These are phyloP conservation scores for Yamadazyma sp. DNA, from an alignment of 805 yeast genomes.

Conservation along the genomic window DNA sequence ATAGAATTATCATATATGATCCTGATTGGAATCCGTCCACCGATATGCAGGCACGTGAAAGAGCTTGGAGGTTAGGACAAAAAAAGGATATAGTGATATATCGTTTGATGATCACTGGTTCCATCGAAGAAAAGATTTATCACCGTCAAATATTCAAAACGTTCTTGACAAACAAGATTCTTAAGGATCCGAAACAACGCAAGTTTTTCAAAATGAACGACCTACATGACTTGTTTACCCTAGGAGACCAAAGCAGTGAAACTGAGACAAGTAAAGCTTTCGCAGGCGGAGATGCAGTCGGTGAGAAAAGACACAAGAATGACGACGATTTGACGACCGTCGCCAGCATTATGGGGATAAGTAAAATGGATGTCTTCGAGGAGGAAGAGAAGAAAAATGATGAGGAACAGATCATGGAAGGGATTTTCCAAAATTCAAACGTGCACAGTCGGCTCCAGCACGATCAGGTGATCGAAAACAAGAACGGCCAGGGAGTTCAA, in stretches of 20 bases:
- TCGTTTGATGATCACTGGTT: conserved; percentile 88
- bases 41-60: conserved; percentile 92
- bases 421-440: conserved; percentile 61
- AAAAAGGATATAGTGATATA: conserved; percentile 89
- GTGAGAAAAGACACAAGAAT: conserved; percentile 46
- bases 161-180: conserved; percentile 84
- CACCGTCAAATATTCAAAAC: conserved; percentile 97
- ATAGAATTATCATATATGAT: conserved; percentile 88
- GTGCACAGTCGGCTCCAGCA: conserved; percentile 77
- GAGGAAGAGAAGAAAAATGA: conserved; percentile 44
- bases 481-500: conserved; percentile 54
- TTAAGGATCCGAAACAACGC: conserved; percentile 93
- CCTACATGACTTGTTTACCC: conserved; percentile 80
- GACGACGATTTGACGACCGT: conserved; percentile 70
- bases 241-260: conserved; percentile 64
- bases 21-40: conserved; percentile 99
- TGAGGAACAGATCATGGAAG: conserved; percentile 70
- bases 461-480: conserved; percentile 66
- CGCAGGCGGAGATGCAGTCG: not conserved
- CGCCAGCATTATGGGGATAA: conserved; percentile 67
- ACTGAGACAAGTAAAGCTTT: conserved; percentile 49
- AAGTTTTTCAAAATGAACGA: conserved; percentile 92
- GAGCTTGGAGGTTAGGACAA: conserved; percentile 98
- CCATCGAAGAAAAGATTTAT: conserved; percentile 94
- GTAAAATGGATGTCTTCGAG: conserved; percentile 64